Base-by-base conservation (phyloP, 495 filamentous ascomycete species). In the Friedmanniomyces endolithicus region DNA sequence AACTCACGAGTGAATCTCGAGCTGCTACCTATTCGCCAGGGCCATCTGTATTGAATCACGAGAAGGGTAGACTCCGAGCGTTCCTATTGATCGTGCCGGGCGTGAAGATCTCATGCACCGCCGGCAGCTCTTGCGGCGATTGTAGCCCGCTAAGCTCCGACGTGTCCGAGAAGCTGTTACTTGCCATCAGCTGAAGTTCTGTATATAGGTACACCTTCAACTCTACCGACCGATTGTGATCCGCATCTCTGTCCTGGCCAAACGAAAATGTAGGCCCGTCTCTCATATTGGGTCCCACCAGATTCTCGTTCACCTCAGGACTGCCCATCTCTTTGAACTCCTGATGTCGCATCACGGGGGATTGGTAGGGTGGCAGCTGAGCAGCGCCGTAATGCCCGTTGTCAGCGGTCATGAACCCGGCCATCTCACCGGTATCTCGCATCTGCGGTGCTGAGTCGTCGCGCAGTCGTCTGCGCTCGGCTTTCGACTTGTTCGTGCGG, bases 401-500 rank as follows among this genome's bases (percentile, higher is more conserved):
- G 16, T 35, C 8, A 35, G 8, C 33, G 16, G 33, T 16, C 33
- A 35, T 35, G 16, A 35, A 35, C 16, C 8, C 33, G 8, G 33
- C 33, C 16, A 16, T 16, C 16, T 35, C 33, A 8, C 33, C 33
- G 8, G 8, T 16, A 16, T 35, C 33, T 35, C 33, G 8, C 33
- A 8, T 16, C 8, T 35, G 33, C 16, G 33, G 33, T 8, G 8
- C 16, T 16, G 33, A 35, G 8, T 16, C 16, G 33, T 16, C 41
- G 19, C 41, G 41, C 7, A 45, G 41, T 45, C 41, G 9, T 11
- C 27, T 31, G 37, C 53, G 37, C 19, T 40, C 33, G 16, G 55
- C 34, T 22, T 64, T 63, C 53, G 60, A 52, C 31, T 44, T 52
- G 23, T 55, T 41, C 17, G 55, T 54, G 29, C 65, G 59, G 48